Percentiles rank a stretch among this genome's conserved stretches.
These are phyloP conservation scores for Cardamine occulta DNA, from an alignment of 345 rosid species.

Conservation along the genomic window DNA sequence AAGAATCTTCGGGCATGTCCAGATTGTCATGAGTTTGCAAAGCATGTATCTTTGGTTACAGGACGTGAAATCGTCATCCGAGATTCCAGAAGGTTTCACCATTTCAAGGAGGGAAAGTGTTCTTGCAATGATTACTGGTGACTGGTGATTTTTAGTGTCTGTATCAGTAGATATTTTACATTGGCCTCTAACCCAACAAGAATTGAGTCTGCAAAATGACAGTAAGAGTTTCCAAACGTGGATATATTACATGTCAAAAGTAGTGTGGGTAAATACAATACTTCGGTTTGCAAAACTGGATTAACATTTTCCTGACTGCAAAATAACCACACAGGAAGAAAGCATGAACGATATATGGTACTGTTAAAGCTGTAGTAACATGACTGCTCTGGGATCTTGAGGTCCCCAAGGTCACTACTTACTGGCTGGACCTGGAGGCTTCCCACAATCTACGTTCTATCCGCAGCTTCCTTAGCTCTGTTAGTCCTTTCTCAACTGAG, in stretches of 20 bases:
- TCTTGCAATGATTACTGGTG: slow-evolving; percentile 85
- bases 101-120: slow-evolving; percentile 66
- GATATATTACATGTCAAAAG: slow-evolving; percentile 38
- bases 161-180: slow-evolving; percentile 21
- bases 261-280: slow-evolving; percentile 26
- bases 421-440: slow-evolving; percentile 59
- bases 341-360: slow-evolving; percentile 20
- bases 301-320: slow-evolving; percentile 31
- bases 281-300: slow-evolving; percentile 42
- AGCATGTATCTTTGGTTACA: slow-evolving; percentile 58
- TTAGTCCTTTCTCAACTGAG: slow-evolving; percentile 86
- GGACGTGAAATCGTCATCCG: slow-evolving; percentile 59
- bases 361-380: slow-evolving; percentile 35
- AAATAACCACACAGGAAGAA: slow-evolving; percentile 32
- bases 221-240: slow-evolving; percentile 21
- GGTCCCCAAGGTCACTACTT: slow-evolving; percentile 31
- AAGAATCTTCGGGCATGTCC: slow-evolving; percentile 76
- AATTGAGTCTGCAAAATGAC: slow-evolving; percentile 9
- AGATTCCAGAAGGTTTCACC: slow-evolving; percentile 75
- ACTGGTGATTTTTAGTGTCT: slow-evolving; percentile 22
- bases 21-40: slow-evolving; percentile 78
- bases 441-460: slow-evolving; percentile 93
- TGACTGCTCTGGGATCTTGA: slow-evolving; percentile 10
- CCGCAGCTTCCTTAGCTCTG: slow-evolving; percentile 83
- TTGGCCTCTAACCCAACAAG: slow-evolving; percentile 9